Conservation (phyloP, 2,329 filamentous ascomycete species). For the Parastagonospora nodorum region DNA sequence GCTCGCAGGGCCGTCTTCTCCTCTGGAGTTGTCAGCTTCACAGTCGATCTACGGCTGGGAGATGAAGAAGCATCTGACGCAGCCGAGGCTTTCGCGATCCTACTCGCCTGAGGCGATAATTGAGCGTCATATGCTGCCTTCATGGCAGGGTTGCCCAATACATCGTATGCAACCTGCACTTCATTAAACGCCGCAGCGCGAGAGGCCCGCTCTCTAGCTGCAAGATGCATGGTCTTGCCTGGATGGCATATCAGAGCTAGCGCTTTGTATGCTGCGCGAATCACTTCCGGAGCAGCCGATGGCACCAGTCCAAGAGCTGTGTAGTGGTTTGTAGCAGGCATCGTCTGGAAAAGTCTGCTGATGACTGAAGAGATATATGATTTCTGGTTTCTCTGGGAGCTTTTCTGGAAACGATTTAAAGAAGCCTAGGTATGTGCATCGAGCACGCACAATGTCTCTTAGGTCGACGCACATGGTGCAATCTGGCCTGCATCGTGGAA, state of each 20-base stretch:
- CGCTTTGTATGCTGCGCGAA: slow-evolving; percentile 26
- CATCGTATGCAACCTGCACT: slow-evolving; percentile 23
- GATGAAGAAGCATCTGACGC: neutral
- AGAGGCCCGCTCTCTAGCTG: slow-evolving; percentile 9
- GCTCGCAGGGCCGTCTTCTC: slow-evolving; percentile 18
- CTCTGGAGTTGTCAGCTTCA: slow-evolving; percentile 14
- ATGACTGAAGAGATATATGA: neutral
- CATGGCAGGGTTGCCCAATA: slow-evolving; percentile 15
- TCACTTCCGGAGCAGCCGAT: slow-evolving; percentile 14
- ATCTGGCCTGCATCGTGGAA: neutral
- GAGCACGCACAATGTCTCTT: slow-evolving; percentile 7
- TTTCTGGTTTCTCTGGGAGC: neutral
- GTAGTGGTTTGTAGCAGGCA: slow-evolving; percentile 18
- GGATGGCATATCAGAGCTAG: slow-evolving; percentile 20
- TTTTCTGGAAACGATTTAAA: neutral
- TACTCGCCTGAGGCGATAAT: slow-evolving; percentile 6
- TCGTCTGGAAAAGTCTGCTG: slow-evolving; percentile 3
- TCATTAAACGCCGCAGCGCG: slow-evolving; percentile 11
- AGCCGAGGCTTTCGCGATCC: neutral
- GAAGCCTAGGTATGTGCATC: neutral
- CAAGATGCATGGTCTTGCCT: slow-evolving; percentile 15
- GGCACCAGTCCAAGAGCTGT: slow-evolving; percentile 18
- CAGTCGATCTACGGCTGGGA: slow-evolving; percentile 1
- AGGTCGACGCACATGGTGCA: slow-evolving; percentile 7
- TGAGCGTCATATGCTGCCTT: slow-evolving; percentile 23